Evolutionary conservation across 2,329 filamentous ascomycete genomes (phyloP).

Genomic region (Colletotrichum acutatum): DNA sequence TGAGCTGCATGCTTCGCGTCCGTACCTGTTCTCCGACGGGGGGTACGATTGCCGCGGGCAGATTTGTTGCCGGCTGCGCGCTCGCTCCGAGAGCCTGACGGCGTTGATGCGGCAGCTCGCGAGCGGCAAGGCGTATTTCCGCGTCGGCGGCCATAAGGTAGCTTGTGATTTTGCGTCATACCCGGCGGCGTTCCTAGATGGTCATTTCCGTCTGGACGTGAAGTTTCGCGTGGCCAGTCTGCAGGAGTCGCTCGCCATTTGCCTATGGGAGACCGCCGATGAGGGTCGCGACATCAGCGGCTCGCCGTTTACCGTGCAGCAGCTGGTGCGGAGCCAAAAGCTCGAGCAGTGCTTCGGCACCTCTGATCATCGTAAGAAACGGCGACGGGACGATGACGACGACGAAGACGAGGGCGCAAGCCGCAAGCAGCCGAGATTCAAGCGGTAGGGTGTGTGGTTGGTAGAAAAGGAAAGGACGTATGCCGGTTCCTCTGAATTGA

Average conservation of each 20-base stretch:
- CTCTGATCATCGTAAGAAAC: not conserved
- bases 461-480: not conserved
- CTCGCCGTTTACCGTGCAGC: not conserved
- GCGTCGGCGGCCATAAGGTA: not conserved
- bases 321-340: conserved; percentile 12
- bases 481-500: not conserved
- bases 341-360: conserved; percentile 2
- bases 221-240: not conserved
- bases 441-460: not conserved
- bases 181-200: not conserved
- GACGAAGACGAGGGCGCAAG: not conserved
- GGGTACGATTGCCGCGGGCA: not conserved
- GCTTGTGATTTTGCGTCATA: not conserved
- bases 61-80: not conserved
- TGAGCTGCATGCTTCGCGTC: not conserved
- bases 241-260: not conserved
- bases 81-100: not conserved
- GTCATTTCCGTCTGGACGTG: not conserved
- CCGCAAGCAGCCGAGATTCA: not conserved
- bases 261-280: not conserved
- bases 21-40: not conserved
- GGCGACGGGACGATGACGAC: not conserved
- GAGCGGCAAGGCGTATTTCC: not conserved
- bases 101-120: not conserved
- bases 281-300: not conserved